Evolutionary conservation across 2,329 filamentous ascomycete genomes (phyloP).

Genomic region (Furcasterigmium sp.): DNA sequence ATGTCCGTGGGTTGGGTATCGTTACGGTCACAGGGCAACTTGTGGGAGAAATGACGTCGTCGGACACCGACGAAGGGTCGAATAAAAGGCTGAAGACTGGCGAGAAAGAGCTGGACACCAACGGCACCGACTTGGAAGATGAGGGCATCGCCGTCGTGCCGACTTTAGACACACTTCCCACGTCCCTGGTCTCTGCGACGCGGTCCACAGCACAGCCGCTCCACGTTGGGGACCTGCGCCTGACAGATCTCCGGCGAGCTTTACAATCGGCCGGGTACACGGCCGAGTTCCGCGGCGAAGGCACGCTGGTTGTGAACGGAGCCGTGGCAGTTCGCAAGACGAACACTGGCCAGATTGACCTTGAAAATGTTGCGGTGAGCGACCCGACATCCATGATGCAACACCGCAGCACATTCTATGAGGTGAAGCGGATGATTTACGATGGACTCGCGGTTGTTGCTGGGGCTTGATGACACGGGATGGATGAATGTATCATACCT

Average conservation of each 20-base stretch:
- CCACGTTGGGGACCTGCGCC: slow-evolving; percentile 86
- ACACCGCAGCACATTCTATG: slow-evolving; percentile 68
- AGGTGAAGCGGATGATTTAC: slow-evolving; percentile 87
- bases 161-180: slow-evolving; percentile 49
- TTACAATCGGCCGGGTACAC: slow-evolving; percentile 79
- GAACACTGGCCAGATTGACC: slow-evolving; percentile 78
- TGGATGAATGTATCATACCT: not conserved
- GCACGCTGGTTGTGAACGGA: slow-evolving; percentile 83
- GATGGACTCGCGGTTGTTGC: slow-evolving; percentile 88
- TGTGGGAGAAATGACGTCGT: slow-evolving; percentile 27
- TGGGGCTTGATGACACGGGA: slow-evolving; percentile 4
- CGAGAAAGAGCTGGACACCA: slow-evolving; percentile 5
- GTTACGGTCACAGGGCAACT: slow-evolving; percentile 82
- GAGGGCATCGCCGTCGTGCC: slow-evolving; percentile 28
- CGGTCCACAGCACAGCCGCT: slow-evolving; percentile 78
- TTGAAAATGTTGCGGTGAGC: slow-evolving; percentile 66
- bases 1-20: slow-evolving; percentile 81
- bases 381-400: slow-evolving; percentile 33
- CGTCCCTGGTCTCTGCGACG: slow-evolving; percentile 62
- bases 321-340: slow-evolving; percentile 85
- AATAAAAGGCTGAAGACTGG: slow-evolving; percentile 47
- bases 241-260: slow-evolving; percentile 80
- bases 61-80: slow-evolving; percentile 39
- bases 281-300: slow-evolving; percentile 90
- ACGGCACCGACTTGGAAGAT: not conserved